Evolutionary conservation across 2,329 filamentous ascomycete genomes (phyloP), one percentile per base, ranked within the genome.

Genomic region (Exophiala calicioides): DNA sequence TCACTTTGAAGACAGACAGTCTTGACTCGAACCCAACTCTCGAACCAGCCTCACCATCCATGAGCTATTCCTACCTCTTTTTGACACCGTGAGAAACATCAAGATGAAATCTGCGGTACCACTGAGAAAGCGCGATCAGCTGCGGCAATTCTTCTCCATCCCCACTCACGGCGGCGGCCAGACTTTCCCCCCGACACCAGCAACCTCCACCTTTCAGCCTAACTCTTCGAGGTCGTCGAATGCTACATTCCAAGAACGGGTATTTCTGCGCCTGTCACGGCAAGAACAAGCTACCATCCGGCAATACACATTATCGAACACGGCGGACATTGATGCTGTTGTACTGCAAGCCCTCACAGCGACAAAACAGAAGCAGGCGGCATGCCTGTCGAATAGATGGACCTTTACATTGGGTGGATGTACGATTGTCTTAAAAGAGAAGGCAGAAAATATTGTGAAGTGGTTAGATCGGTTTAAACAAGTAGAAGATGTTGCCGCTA

Each of bases 381-480:
- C 12, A 36, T 36, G 16, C 33, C 33, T 19, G 33, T 15, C 33
- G 18, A 36, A 36, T n/a, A 36, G 33, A 36, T 36, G 16, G 16
- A 21, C 19, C 20, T 36, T 16, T 16, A 36, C 6, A 36, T 20
- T 36, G n/a, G 15, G 16, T 5, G 33, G 33, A 8, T 19, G 21
- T 36, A 36, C 33, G 7, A 19, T 36, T 12, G 20, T 20, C 16
- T 36, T 36, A 36, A 15, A 10, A 21, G 33, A 36, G n/a, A 21
- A 36, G 33, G 33, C 33, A 21, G 33, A 36, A 15, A 36, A 36
- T 36, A 20, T 36, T 36, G 15, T 36, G 10, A 36, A 36, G 21
- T 36, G 33, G 33, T 12, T 36, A 36, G 33, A 36, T 18, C 33
- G 33, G 15, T 36, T 36, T 36, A 20, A 36, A 19, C 33, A 36